Evolutionary conservation across 306 rosid genomes (phyloP), one percentile per base, ranked within the genome.

Genomic region (Abrus pulchellus): DNA sequence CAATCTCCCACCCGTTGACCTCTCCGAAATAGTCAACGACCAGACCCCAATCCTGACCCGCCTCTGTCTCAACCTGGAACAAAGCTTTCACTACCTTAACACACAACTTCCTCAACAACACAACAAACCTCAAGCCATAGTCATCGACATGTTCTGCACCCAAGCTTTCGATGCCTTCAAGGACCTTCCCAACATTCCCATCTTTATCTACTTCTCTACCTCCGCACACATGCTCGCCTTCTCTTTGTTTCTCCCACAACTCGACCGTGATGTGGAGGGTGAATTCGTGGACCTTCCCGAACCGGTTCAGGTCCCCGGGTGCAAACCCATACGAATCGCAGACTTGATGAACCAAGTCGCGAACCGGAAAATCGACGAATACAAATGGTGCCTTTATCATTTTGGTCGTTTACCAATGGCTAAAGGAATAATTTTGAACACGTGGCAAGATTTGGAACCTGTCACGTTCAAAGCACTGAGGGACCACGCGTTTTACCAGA

Each of bases 261-360:
- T 89, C 9, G 89, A 89, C 84, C 74, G 74, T 3, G 92, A 89
- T 5, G 85, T 86, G 7, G 82, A 38, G 3, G 85, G 86, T 4
- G 83, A 86, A 75, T 86, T 84, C 72, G 75, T 89, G 4, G 90
- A 89, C 71, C 90, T 86, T 9, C 87, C 87, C 0, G 82, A 77
- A 14, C 87, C 90, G 41, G 59, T 86, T 10, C 73, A 64, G 41
- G 61, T 86, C 6, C 92, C 87, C 0, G 90, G 90, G 38, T 84
- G 88, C 38, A 1, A 70, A 0, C 83, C 84, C 3, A 44, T 86
- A 6, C 84, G 71, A 64, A 82, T 72, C 9, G 66, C 80, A 27
- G 88, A 89, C 63, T 75, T 86, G 56, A 4, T 84, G 1, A 87
- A 82, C 81, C 92, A 73, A 48, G 87, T 80, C 3, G 57, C 62